Base-by-base conservation (phyloP, 164 flowering plant genomes). In the Kalanchoe fedtschenkoi region DNA sequence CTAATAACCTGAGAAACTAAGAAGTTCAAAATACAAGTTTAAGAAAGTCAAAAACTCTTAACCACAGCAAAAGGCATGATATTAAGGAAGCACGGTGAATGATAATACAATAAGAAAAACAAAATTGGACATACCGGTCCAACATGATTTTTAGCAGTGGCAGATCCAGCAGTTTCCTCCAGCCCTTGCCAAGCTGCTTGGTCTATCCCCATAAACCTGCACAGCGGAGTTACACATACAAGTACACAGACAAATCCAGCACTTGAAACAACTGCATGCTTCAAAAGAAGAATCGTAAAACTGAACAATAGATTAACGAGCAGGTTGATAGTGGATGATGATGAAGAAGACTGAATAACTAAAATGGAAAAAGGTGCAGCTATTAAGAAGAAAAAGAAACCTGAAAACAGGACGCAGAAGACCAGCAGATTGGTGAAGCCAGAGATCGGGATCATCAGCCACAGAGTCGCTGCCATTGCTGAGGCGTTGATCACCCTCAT, bases 401-500 rank as follows among this genome's bases (percentile, higher is more conserved):
- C 81, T 82, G 83, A 95, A 83, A 8, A 95, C 72, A 17, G 99
- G 97, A 5, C 90, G 91, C 54, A 95, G 93, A 24, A 95, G 81
- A 54, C 79, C 89, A 53, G 81, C 78, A 13, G 56, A 65, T 11
- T 73, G 65, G 68, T 91, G 82, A 35, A 83, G 88, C 99, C 99
- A 95, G 15, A 86, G 86, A 42, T 72, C 71, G 3, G 91, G 89
- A 42, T 86, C 84, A 2, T 80, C 89, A 13, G 89, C 75, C 42
- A 87, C 86, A 6, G 95, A 84, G 65, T 78, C 88, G 47, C 76
- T 64, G 35, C 75, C 73, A 71, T 87, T 80, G 60, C 72, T 46
- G 65, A 42, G 57, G 33, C 80, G 69, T 13, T 73, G 82, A 26
- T 53, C 63, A 33, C 73, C 82, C 1, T 67, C 80, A 2, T 68